Evolutionary conservation across 2,329 filamentous ascomycete genomes (phyloP).

Genomic region (Scedosporium dehoogii): DNA sequence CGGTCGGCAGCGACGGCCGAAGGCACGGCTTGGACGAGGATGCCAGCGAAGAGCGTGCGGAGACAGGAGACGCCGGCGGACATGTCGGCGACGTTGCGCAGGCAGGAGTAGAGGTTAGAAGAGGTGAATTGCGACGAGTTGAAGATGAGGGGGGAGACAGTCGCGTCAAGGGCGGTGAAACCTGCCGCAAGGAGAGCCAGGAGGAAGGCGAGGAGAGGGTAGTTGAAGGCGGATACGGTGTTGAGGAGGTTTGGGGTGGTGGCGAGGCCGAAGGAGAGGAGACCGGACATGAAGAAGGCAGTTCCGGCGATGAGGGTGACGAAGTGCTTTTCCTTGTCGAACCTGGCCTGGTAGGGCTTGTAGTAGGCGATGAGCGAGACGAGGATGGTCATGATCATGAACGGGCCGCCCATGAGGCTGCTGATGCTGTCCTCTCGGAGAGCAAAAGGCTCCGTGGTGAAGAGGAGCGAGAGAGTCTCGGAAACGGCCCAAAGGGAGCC

Average conservation of each 20-base stretch:
- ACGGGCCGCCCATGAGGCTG: conserved; percentile 32
- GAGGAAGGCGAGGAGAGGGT: conserved; percentile 33
- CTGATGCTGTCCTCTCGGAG: conserved; percentile 30
- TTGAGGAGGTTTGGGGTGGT: background rate
- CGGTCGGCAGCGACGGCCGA: conserved; percentile 9
- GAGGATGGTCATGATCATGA: conserved; percentile 26
- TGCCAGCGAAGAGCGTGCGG: conserved; percentile 29
- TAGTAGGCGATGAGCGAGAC: conserved; percentile 23
- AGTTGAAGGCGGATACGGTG: conserved; percentile 14
- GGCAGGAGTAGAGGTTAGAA: conserved; percentile 32
- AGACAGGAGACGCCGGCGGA: conserved; percentile 29
- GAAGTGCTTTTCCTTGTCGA: conserved; percentile 22
- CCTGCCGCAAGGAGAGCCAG: conserved; percentile 38
- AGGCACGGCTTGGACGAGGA: conserved; percentile 27
- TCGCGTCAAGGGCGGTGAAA: conserved; percentile 27
- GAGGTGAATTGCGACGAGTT: conserved; percentile 40
- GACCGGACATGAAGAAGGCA: conserved; percentile 27
- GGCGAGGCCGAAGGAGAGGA: conserved; percentile 34
- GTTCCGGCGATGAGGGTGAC: conserved; percentile 26
- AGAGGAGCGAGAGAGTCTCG: conserved; percentile 35
- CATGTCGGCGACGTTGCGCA: conserved; percentile 40
- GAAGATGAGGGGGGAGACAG: conserved; percentile 30
- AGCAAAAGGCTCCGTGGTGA: conserved; percentile 32
- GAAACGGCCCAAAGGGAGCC: conserved; percentile 37
- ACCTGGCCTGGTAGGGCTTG: conserved; percentile 19